Percentiles rank a stretch among this genome's conserved stretches.
Evolutionary conservation across 2,329 filamentous ascomycete genomes (phyloP).

Genomic region (Aspergillus sojae): DNA sequence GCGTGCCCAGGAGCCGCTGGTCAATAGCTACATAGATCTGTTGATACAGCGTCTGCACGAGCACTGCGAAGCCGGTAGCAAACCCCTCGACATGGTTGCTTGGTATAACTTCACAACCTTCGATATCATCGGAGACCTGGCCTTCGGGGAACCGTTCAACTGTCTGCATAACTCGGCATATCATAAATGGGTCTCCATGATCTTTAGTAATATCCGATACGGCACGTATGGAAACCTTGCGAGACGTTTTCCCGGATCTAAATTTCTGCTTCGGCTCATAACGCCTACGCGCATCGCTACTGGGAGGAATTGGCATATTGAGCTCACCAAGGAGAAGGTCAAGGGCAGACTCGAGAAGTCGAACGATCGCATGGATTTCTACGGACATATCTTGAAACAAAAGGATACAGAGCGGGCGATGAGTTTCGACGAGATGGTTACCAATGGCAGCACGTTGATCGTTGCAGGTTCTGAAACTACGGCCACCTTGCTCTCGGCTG

Average conservation of each 20-base stretch:
- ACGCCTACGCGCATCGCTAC: too few relatives aligned
- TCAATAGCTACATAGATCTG: constrained; percentile 33
- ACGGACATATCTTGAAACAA: too few relatives aligned
- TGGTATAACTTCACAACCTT: constrained; percentile 31
- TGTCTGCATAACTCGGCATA: constrained; percentile 22
- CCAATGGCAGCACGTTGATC: constrained; percentile 38
- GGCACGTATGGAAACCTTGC: too few relatives aligned
- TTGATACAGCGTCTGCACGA: constrained; percentile 27
- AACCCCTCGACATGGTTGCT: constrained; percentile 23
- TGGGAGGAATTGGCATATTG: too few relatives aligned
- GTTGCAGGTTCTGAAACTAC: constrained; percentile 49
- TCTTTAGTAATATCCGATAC: too few relatives aligned
- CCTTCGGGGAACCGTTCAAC: constrained; percentile 28
- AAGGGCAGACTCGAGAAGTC: too few relatives aligned
- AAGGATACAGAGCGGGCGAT: constrained; percentile 13
- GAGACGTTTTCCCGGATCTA: too few relatives aligned
- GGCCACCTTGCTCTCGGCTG: constrained; percentile 46
- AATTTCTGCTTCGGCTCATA: too few relatives aligned
- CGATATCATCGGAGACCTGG: constrained; percentile 30
- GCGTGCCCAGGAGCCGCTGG: constrained; percentile 37
- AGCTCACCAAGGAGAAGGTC: too few relatives aligned
- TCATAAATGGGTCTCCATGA: constrained; percentile 8
- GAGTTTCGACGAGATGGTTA: constrained; percentile 35
- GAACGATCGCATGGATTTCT: too few relatives aligned
- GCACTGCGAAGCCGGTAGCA: constrained; percentile 6